Evolutionary conservation across 2,329 filamentous ascomycete genomes (phyloP).

Genomic region (Lachnellula hyalina): DNA sequence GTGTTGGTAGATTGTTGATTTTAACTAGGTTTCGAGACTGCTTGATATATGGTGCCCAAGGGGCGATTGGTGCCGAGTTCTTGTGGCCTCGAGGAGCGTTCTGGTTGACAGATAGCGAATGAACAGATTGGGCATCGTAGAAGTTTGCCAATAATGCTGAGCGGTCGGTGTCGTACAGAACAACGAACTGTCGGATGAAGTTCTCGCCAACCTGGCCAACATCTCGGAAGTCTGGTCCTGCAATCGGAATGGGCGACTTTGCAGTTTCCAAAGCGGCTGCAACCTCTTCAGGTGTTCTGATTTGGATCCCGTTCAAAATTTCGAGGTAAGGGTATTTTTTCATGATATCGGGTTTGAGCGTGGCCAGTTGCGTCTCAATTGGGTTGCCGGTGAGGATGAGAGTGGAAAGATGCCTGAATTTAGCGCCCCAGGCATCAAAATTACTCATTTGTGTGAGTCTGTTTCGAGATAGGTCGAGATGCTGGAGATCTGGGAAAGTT

Average conservation of each 20-base stretch:
- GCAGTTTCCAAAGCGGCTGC: conserved; percentile 44
- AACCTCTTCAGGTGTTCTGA: conserved; percentile 68
- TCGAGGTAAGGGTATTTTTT: conserved; percentile 80
- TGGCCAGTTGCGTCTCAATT: conserved; percentile 54
- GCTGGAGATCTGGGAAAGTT: conserved; percentile 79
- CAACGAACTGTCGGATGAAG: conserved; percentile 71
- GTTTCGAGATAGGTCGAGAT: conserved; percentile 86
- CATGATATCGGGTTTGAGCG: conserved; percentile 66
- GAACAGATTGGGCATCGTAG: conserved; percentile 71
- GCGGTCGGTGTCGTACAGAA: conserved; percentile 68
- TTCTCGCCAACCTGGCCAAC: conserved; percentile 67
- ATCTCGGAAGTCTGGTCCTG: conserved; percentile 66
- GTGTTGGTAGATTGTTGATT: conserved; percentile 55
- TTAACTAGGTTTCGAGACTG: conserved; percentile 72
- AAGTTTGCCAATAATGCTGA: conserved; percentile 55
- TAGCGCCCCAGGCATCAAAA: conserved; percentile 71
- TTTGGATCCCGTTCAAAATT: conserved; percentile 67
- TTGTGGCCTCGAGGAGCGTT: conserved; percentile 44
- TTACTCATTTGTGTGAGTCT: conserved; percentile 63
- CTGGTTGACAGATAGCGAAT: conserved; percentile 71
- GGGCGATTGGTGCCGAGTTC: conserved; percentile 39
- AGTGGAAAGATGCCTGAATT: conserved; percentile 74
- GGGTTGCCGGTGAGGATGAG: conserved; percentile 76
- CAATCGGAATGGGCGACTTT: conserved; percentile 56
- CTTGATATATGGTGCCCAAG: conserved; percentile 72